A percentile compares a stretch with the other conserved stretches of the same genome.
These are phyloP conservation scores for Pseudogymnoascus sp. DNA, from an alignment of 2,329 filamentous ascomycete species.

Conservation along the genomic window DNA sequence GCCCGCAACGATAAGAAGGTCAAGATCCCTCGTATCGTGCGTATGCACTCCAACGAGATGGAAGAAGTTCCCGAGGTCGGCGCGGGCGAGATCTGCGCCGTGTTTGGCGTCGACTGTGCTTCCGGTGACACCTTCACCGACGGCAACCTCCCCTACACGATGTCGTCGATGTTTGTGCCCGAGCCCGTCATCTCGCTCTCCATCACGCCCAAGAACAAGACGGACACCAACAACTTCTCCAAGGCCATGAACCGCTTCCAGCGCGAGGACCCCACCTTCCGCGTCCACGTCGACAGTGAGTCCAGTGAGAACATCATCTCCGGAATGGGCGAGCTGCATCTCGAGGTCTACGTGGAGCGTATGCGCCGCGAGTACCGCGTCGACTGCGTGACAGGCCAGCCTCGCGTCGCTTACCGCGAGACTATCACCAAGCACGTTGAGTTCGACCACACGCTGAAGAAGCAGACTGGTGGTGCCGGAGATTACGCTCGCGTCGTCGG, in stretches of 20 bases:
- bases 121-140: constrained; percentile 98
- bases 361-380: constrained; percentile 95
- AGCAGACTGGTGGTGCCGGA: constrained; percentile 90
- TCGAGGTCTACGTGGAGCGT: constrained; percentile 96
- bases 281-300: constrained; percentile 84
- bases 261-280: constrained; percentile 95
- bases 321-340: constrained; percentile 94
- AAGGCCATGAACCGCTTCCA: constrained; percentile 99
- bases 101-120: constrained; percentile 95
- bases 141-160: constrained; percentile 81
- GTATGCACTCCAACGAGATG: constrained; percentile 99
- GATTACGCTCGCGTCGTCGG: constrained; percentile 91
- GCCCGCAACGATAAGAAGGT: constrained; percentile 92
- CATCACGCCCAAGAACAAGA: constrained; percentile 90
- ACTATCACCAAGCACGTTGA: constrained; percentile 72
- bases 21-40: constrained; percentile 91
- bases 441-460: constrained; percentile 90
- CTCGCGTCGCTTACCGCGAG: constrained; percentile 94
- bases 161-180: constrained; percentile 97
- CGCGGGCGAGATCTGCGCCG: constrained; percentile 94
- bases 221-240: constrained; percentile 87
- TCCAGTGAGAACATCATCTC: constrained; percentile 96
- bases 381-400: constrained; percentile 90
- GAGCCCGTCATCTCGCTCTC: constrained; percentile 97
- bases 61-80: constrained; percentile 89